A percentile compares a stretch with the other conserved stretches of the same genome.
Conservation (phyloP, 441 rosid species). For the Flueggea neowawraea region DNA sequence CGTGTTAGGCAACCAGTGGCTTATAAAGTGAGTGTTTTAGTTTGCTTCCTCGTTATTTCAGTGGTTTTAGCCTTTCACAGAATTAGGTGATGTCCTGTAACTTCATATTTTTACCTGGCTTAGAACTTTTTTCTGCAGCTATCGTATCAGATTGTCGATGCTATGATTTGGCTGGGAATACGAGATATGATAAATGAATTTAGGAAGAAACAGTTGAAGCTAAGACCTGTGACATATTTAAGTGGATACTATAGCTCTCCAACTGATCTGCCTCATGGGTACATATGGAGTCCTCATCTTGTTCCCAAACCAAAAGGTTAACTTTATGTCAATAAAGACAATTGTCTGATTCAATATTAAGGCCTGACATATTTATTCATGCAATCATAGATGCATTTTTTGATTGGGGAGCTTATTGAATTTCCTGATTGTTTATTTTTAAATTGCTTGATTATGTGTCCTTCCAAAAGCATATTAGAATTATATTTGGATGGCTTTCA, state of each 20-base stretch:
- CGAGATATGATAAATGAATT: slow-evolving; percentile 40
- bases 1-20: slow-evolving; percentile 40
- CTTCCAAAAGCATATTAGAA: too few species aligned
- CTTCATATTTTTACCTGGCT: background rate
- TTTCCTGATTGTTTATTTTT: too few species aligned
- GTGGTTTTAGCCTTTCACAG: background rate
- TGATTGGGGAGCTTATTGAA: slow-evolving; percentile 9
- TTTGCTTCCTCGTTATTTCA: background rate
- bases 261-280: slow-evolving; percentile 33
- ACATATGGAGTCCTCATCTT: slow-evolving; percentile 51
- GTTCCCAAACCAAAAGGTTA: slow-evolving; percentile 49
- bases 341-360: background rate
- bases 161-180: slow-evolving; percentile 43
- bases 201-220: slow-evolving; percentile 39
- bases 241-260: slow-evolving; percentile 37
- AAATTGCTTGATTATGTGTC: too few species aligned
- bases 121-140: slow-evolving; percentile 22
- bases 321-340: background rate
- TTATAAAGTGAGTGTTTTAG: slow-evolving; percentile 29
- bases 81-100: background rate
- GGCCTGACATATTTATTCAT: background rate
- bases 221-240: slow-evolving; percentile 38
- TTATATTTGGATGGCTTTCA: slow-evolving; percentile 1
- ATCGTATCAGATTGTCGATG: slow-evolving; percentile 50
- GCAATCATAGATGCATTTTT: too few species aligned